phyloP scores from a whole-genome alignment of 1,284 basidiomycete species.

The Puccinia novopanici region DNA sequence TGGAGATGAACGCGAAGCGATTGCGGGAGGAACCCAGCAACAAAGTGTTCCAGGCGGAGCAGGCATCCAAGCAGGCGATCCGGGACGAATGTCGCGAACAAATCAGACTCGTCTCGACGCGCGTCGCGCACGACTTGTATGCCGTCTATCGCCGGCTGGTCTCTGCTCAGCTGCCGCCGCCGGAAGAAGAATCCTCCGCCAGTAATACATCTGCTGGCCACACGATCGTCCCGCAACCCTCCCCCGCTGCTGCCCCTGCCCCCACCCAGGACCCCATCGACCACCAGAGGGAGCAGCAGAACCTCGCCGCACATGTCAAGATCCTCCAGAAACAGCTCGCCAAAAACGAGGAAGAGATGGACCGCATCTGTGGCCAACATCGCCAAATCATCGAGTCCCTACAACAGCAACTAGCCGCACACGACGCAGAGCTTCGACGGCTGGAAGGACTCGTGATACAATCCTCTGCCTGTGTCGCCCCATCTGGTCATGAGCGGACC shows the following conservation, averaged over 20 bases:
- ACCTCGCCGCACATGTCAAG: not conserved
- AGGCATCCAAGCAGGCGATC: not conserved
- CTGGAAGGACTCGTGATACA: not conserved
- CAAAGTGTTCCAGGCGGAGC: not conserved
- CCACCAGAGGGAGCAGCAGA: not conserved
- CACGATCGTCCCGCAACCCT: too few relatives aligned
- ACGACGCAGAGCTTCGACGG: not conserved
- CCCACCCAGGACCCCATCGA: too few relatives aligned
- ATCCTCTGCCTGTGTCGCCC: not conserved
- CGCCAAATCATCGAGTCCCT: conserved; percentile 11
- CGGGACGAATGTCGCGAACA: not conserved
- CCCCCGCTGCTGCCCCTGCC: too few relatives aligned
- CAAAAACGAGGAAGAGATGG: conserved; percentile 16
- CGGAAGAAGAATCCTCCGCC: not conserved
- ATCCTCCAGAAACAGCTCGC: conserved; percentile 26
- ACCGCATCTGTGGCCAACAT: not conserved
- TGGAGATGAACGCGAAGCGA: not conserved
- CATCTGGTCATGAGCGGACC: not conserved
- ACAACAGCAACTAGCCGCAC: conserved; percentile 2
- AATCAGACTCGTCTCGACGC: not conserved
- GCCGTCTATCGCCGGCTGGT: not conserved
- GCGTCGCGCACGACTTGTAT: conserved; percentile 10
- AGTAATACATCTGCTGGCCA: not conserved
- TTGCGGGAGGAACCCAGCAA: conserved; percentile 7
- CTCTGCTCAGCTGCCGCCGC: not conserved